Evolutionary conservation across 1,284 basidiomycete genomes (phyloP).

Genomic region (Naganishia albida): DNA sequence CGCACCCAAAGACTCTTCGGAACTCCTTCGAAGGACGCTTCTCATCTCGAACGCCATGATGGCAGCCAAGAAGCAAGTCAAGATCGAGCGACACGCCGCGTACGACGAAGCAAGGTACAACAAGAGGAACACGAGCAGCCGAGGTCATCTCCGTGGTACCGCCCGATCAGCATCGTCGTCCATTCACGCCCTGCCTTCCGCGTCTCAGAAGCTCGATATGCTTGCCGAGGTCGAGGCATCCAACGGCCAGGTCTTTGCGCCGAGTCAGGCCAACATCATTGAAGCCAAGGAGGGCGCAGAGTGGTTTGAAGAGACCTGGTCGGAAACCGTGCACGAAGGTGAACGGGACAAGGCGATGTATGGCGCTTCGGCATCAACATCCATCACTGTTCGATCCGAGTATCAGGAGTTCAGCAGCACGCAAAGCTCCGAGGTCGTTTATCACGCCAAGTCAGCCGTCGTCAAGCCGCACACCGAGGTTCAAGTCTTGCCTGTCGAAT

Average conservation of each 20-base stretch:
- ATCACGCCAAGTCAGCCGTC: background rate
- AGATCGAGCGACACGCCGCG: slow-evolving; percentile 1
- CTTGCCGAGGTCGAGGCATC: background rate
- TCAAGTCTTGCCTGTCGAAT: slow-evolving; percentile 18
- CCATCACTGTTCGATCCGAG: slow-evolving; percentile 14
- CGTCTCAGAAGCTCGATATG: background rate
- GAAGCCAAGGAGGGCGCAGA: slow-evolving; percentile 23
- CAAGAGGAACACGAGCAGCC: slow-evolving; percentile 22
- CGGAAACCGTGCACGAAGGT: slow-evolving; percentile 21
- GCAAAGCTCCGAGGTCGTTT: slow-evolving; percentile 7
- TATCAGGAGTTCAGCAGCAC: slow-evolving; percentile 22
- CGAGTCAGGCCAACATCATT: slow-evolving; percentile 1
- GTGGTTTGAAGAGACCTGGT: slow-evolving; percentile 24
- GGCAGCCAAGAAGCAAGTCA: slow-evolving; percentile 24
- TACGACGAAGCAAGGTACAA: slow-evolving; percentile 21
- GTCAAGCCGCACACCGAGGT: slow-evolving; percentile 3
- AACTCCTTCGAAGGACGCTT: slow-evolving; percentile 21
- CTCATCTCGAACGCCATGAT: slow-evolving; percentile 24
- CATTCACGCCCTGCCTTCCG: background rate
- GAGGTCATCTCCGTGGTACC: slow-evolving; percentile 21
- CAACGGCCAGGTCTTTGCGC: background rate
- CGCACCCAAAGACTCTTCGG: slow-evolving; percentile 22
- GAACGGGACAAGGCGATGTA: slow-evolving; percentile 15
- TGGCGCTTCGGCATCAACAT: background rate
- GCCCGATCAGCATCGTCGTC: slow-evolving; percentile 10